A percentile compares a stretch with the other conserved stretches of the same genome.
phyloP scores from a whole-genome alignment of 208 protist genomes.

The Leishmania aethiopica region DNA sequence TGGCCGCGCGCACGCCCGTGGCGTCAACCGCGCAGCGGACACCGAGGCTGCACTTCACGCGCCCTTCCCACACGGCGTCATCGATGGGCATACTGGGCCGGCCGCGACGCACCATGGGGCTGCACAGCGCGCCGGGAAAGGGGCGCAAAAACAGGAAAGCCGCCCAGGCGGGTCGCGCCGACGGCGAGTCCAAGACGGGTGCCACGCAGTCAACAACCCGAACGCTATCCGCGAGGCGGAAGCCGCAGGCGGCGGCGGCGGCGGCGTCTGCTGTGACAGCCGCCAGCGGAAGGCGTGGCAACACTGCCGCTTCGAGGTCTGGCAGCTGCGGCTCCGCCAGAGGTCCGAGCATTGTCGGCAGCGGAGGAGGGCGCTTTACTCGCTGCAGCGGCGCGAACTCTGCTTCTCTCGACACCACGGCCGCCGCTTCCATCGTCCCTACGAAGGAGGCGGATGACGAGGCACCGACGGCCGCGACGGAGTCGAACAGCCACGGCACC shows the following conservation, averaged over 20 bases:
- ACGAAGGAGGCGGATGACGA: neutral
- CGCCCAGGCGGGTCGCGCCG: neutral
- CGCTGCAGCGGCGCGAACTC: neutral
- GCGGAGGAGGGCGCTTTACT: neutral
- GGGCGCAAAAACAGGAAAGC: neutral
- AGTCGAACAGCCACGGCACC: neutral
- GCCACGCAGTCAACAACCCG: neutral
- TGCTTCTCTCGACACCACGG: neutral
- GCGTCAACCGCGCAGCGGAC: constrained; percentile 2
- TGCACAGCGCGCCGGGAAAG: constrained; percentile 5
- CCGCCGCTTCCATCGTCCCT: neutral
- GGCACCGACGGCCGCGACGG: neutral
- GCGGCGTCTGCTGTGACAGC: neutral
- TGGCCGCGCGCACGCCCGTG: neutral
- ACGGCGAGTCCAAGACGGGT: neutral
- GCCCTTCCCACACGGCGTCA: constrained; percentile 12
- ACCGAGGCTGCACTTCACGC: constrained; percentile 18
- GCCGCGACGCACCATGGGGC: neutral
- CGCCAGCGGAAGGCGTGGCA: neutral
- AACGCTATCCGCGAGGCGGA: neutral
- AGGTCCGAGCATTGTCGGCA: neutral
- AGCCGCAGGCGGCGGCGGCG: neutral
- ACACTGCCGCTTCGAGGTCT: neutral
- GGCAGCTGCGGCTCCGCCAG: neutral
- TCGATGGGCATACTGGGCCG: neutral